These are phyloP conservation scores for Calonectria hongkongensis DNA, from an alignment of 2,329 filamentous ascomycete genomes.

Conservation along the genomic window DNA sequence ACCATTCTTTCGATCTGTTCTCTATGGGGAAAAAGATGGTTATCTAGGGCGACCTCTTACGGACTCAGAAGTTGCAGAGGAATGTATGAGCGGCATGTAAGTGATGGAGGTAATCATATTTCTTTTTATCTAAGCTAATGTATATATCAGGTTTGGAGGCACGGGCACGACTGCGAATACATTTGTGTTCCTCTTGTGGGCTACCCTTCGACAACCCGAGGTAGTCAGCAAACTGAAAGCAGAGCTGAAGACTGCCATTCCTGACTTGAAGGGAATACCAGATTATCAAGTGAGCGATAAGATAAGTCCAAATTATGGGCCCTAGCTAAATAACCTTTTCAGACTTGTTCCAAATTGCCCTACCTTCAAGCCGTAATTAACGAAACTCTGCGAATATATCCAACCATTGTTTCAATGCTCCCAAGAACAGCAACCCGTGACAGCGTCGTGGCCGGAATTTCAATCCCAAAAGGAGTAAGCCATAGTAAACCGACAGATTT, in stretches of 20 bases:
- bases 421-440: background rate
- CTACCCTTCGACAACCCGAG: background rate
- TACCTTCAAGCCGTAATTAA: slow-evolving; percentile 9
- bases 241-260: background rate
- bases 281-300: background rate
- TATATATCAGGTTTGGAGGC: background rate
- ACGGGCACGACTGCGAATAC: slow-evolving; percentile 1
- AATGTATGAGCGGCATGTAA: slow-evolving; percentile 16
- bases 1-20: background rate
- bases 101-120: background rate
- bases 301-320: background rate
- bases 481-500: too few relatives aligned
- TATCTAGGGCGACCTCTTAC: background rate
- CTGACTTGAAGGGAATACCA: background rate
- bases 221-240: background rate
- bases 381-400: background rate
- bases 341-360: slow-evolving; percentile 7
- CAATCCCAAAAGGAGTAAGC: background rate
- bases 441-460: background rate
- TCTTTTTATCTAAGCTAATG: background rate
- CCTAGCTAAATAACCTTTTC: background rate
- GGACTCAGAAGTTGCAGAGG: slow-evolving; percentile 7
- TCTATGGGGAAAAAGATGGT: slow-evolving; percentile 1
- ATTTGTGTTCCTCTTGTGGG: slow-evolving; percentile 3
- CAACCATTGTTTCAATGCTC: slow-evolving; percentile 8